Conservation (phyloP, 768 basidiomycete genomes). For the Phlebiopsis flavidoalba region DNA sequence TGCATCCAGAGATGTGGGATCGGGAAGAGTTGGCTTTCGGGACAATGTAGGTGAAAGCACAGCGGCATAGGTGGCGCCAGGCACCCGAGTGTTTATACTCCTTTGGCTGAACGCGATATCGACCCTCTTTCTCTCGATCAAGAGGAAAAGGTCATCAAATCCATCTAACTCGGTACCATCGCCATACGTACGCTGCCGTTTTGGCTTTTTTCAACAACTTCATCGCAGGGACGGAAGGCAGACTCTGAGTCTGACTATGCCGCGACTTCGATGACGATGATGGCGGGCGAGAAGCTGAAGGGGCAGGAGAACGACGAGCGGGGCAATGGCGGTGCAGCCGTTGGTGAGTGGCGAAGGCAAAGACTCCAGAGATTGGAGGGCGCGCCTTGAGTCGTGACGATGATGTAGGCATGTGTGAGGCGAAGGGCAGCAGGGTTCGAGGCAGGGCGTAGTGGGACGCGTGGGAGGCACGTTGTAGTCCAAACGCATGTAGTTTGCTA, state of each 20-base stretch:
- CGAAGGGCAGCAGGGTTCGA: conserved; percentile 72
- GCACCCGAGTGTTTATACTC: conserved; percentile 57
- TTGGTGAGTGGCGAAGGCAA: conserved; percentile 40
- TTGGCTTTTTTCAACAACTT: conserved; percentile 73
- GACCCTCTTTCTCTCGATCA: conserved; percentile 76
- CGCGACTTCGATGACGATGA: conserved; percentile 30
- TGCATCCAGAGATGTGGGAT: not conserved
- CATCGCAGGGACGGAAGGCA: conserved; percentile 40
- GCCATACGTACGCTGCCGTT: conserved; percentile 71
- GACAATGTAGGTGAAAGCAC: not conserved
- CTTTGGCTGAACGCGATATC: conserved; percentile 74
- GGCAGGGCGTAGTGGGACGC: conserved; percentile 74
- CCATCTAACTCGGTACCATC: conserved; percentile 88
- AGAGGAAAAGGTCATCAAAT: conserved; percentile 85
- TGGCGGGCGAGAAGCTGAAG: conserved; percentile 45
- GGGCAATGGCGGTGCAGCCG: conserved; percentile 28
- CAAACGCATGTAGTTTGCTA: conserved; percentile 46
- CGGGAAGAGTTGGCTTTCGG: not conserved
- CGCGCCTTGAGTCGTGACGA: conserved; percentile 65
- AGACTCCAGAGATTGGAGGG: conserved; percentile 72
- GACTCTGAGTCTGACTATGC: conserved; percentile 31
- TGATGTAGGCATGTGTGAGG: conserved; percentile 84
- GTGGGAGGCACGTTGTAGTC: conserved; percentile 74
- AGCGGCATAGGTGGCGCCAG: conserved; percentile 39
- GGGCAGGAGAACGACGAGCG: conserved; percentile 58